Base-by-base conservation (phyloP, 2,329 filamentous ascomycete species). In the Calonectria henricotiae region DNA sequence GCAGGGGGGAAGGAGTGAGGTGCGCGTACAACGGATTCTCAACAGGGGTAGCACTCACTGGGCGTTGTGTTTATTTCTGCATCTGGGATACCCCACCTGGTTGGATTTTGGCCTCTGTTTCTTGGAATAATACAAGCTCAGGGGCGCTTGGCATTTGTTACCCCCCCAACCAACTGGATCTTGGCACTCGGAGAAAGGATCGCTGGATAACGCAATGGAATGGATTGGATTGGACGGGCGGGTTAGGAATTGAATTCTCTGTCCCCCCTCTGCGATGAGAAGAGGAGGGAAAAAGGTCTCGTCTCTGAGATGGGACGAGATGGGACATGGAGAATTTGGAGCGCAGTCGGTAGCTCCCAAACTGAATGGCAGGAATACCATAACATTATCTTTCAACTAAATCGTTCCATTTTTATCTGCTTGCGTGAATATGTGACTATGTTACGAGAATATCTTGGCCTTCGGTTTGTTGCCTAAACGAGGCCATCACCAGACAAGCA, bases 321-420 rank as follows among this genome's bases (percentile, higher is more conserved):
- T 65, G 39, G 67, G 27, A 61, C 13, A 37, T 32, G 54, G 70
- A 54, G 67, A 67, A 62, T 67, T 60, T 60, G 65, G 68, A 65
- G 67, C 64, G 64, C 69, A 69, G 67, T 58, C 71, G 74, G 72
- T 76, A 77, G 76, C 74, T 73, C 76, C 68, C 66, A 71, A 62
- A 80, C 79, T 81, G 79, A 81, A 81, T 80, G 79, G 79, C 79
- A 81, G 78, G 71, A 81, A 81, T 80, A 81, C 79, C 79, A 81
- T 80, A 80, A 80, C 68, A 58, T 71, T 72, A 72, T 61, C 72
- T 43, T 69, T 65, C 54, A 65, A 62, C n/a, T 46, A 8, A 46
- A 46, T 9, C 43, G 43, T 46, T 23, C 43, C 43, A 46, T 23
- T 23, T 23, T 46, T 11, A 1, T 2, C 8, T 30, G 1, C n/a